Base-by-base conservation (phyloP, 176 grass and related monocot genomes). In the Musa acuminata region DNA sequence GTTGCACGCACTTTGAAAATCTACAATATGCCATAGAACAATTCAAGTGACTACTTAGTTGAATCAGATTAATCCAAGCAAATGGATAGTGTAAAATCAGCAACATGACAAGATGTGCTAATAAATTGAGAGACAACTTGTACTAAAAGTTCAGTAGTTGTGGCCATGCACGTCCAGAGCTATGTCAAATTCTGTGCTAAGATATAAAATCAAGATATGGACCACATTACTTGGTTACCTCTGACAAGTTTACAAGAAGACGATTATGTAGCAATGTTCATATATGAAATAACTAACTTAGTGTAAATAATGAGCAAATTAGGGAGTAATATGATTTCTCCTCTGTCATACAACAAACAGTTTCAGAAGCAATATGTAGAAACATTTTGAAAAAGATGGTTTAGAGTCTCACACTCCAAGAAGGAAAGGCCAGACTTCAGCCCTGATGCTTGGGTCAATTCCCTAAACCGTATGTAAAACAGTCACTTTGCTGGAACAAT, bases 401-500 rank as follows among this genome's bases (percentile, higher is more conserved):
- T 8, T 12, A 78, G 57, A 83, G 21, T 80, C 90, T 91, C 86
- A 99, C 96, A 89, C 80, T 89, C 86, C 88, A 14, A 95, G 84
- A 71, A 99, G 86, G 79, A 99, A 99, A 23, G 96, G 91, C 96
- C 96, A 91, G 58, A 95, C 88, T 55, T 84, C 82, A 10, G 91
- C 73, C 83, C 96, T 85, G 76, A 92, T 89, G 75, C 81, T 89
- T 64, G 80, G 82, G 53, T 92, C 86, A 59, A 99, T 80, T 51
- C 96, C 96, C 91, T 99, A 55, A 17, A 76, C 83, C n/a, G n/a
- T 22, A 84, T 84, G 66, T 13, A 22, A 50, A 64, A 66, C 26
- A 64, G 11, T 16, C 11, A 52, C 11, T 52, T 50, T 20, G 26
- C 19, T 64, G 12, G n/a, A 14, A 35, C 65, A 53, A 27, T 57